Evolutionary conservation across 1,139 yeast species (phyloP).

Genomic region (Yamadazyma mexicana): DNA sequence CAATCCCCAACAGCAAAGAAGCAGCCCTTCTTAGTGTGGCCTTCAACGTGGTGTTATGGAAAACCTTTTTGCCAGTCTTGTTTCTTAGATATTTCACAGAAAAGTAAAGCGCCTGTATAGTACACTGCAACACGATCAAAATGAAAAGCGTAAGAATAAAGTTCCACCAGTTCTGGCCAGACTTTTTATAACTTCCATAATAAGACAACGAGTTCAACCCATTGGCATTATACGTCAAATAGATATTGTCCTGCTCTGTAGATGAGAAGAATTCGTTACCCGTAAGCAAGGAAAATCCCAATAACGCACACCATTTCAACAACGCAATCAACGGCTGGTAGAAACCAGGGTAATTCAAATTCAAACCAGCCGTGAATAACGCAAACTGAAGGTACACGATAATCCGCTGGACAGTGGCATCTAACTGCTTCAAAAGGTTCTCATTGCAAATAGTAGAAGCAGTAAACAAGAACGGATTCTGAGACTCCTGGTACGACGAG

Average conservation of each 20-base stretch:
- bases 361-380: constrained; percentile 55
- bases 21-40: constrained; percentile 22
- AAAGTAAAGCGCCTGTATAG: constrained; percentile 17
- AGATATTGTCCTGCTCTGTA: constrained; percentile 31
- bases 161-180: constrained; percentile 40
- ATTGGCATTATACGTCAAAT: constrained; percentile 31
- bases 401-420: constrained; percentile 54
- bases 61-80: constrained; percentile 1
- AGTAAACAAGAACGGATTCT: constrained; percentile 54
- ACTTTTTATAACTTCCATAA: constrained; percentile 25
- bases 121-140: constrained; percentile 27
- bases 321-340: constrained; percentile 54
- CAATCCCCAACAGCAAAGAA: constrained; percentile 33
- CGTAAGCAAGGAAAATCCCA: constrained; percentile 28
- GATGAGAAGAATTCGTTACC: constrained; percentile 13
- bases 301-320: constrained; percentile 37
- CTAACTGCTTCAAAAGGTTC: constrained; percentile 54
- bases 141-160: constrained; percentile 37
- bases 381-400: constrained; percentile 58
- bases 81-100: constrained; percentile 6
- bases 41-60: constrained; percentile 5
- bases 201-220: constrained; percentile 35
- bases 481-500: constrained; percentile 65
- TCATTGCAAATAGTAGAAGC: constrained; percentile 66
- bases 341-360: constrained; percentile 63